These are phyloP conservation scores for Chaetomium sp. DNA, from an alignment of 2,329 filamentous ascomycete genomes.

Conservation along the genomic window DNA sequence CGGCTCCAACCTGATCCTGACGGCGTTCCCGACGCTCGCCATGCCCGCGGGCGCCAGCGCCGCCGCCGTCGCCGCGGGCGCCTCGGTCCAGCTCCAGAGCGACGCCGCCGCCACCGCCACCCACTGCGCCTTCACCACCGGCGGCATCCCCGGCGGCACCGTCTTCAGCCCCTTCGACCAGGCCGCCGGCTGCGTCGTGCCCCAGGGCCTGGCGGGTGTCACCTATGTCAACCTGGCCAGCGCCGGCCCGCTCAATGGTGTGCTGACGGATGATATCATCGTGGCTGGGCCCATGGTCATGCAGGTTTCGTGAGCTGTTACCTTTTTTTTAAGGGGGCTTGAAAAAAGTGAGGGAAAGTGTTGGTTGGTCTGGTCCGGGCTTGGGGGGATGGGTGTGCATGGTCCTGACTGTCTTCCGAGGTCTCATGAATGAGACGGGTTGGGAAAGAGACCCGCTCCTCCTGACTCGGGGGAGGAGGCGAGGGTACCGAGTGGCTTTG, in stretches of 20 bases:
- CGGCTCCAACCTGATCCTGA: constrained; percentile 64
- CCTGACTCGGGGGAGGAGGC: too few relatives aligned
- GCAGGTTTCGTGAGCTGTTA: constrained; percentile 48
- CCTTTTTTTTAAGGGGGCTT: too few relatives aligned
- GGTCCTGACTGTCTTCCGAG: too few relatives aligned
- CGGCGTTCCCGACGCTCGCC: constrained; percentile 61
- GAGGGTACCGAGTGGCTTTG: too few relatives aligned
- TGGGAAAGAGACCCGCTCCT: too few relatives aligned
- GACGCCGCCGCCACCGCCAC: constrained; percentile 54
- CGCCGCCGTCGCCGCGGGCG: constrained; percentile 46
- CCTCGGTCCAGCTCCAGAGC: constrained; percentile 52
- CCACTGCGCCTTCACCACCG: constrained; percentile 69
- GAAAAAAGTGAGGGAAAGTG: too few relatives aligned
- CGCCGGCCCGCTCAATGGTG: constrained; percentile 51
- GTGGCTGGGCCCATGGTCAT: constrained; percentile 66
- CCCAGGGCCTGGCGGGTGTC: constrained; percentile 63
- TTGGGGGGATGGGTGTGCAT: not conserved
- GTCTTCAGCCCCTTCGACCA: constrained; percentile 60
- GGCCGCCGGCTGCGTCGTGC: constrained; percentile 60
- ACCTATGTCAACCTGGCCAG: constrained; percentile 69
- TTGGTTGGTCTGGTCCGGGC: not conserved
- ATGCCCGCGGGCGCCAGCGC: constrained; percentile 51
- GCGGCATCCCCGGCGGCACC: constrained; percentile 58
- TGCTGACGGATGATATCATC: constrained; percentile 63
- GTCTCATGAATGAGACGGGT: not conserved